Evolutionary conservation across 257 asterid species (phyloP), one percentile per base, ranked within the genome.

Genomic region (Solanum sejunctum): DNA sequence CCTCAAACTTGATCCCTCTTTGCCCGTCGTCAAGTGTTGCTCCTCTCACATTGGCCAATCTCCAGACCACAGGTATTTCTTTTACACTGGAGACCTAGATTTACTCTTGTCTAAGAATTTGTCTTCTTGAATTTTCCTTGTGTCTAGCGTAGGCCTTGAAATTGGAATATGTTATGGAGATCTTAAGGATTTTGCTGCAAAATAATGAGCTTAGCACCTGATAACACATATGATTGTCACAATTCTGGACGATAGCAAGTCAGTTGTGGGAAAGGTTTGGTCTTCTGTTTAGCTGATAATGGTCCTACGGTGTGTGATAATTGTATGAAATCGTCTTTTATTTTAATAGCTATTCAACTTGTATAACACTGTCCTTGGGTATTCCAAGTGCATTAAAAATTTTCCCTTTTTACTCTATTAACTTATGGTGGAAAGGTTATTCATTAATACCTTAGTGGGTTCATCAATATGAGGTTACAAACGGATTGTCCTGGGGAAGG

Each of bases 61-160:
- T 80, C 87, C 94, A 54, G 94, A 92, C 72, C 61, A 93, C 84
- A 91, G 98, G 99, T 94, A 89, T 55, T 16, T 66, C 73, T 28
- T 69, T 21, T 32, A 13, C 26, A 80, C 4, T 52, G 26, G 52
- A 51, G 52, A 80, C 51, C 66, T 54, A 15, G 83, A 23, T 1
- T 56, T 80, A 20, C 43, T 52, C 18, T 78, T 51, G 11, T 56
- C 17, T 39, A 5, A 9, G 8, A 55, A 15, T 20, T 13, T 58
- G 66, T 58, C 12, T n/a, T 58, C 66, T 58, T 58, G 28, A 58
- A 58, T 20, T 58, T 58, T 58, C 28, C 28, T 58, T 58, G n/a
- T 58, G 13, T 57, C 45, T 41, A 41, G 45, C 45, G 36, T 32
- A 32, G 36, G 36, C 23, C 23, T 57, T 18, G 23, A 57, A 9